Percentiles rank a stretch among this genome's conserved stretches.
Conservation (phyloP, 2,329 filamentous ascomycete genomes). For the Botrytis cinerea region DNA sequence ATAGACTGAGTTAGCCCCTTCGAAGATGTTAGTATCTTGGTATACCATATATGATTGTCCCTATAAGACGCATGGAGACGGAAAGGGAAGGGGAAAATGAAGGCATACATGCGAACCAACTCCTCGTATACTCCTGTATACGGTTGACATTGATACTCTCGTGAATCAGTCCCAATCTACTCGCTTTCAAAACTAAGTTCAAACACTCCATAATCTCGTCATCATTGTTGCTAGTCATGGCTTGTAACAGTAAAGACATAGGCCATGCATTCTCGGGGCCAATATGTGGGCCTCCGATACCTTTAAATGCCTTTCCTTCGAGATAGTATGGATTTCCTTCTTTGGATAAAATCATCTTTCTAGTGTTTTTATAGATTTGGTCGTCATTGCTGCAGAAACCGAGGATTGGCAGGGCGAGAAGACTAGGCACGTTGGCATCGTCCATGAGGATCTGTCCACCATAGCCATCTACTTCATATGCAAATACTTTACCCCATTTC, state of each 20-base stretch:
- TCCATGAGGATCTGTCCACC: conserved; percentile 84
- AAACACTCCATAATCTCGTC: conserved; percentile 77
- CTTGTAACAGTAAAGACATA: conserved; percentile 90
- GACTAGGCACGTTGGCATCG: conserved; percentile 82
- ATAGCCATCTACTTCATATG: conserved; percentile 86
- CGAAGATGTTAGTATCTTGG: neutral
- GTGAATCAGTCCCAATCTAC: conserved; percentile 79
- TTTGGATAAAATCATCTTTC: conserved; percentile 59
- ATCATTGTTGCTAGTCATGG: conserved; percentile 83
- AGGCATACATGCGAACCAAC: conserved; percentile 81
- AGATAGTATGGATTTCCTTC: conserved; percentile 82
- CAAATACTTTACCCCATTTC: conserved; percentile 77
- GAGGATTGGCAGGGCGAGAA: conserved; percentile 76
- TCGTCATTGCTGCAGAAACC: conserved; percentile 70
- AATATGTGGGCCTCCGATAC: conserved; percentile 79
- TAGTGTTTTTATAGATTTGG: conserved; percentile 80
- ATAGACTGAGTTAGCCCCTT: conserved; percentile 92
- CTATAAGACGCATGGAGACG: neutral
- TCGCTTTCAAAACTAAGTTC: conserved; percentile 71
- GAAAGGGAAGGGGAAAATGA: neutral
- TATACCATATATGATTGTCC: neutral
- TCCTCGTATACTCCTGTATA: conserved; percentile 70
- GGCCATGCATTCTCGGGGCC: conserved; percentile 93
- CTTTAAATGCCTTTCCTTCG: conserved; percentile 72
- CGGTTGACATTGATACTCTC: conserved; percentile 86